Base-by-base conservation (phyloP, 2,329 filamentous ascomycete species). In the Tolypocladium cylindrosporum region DNA sequence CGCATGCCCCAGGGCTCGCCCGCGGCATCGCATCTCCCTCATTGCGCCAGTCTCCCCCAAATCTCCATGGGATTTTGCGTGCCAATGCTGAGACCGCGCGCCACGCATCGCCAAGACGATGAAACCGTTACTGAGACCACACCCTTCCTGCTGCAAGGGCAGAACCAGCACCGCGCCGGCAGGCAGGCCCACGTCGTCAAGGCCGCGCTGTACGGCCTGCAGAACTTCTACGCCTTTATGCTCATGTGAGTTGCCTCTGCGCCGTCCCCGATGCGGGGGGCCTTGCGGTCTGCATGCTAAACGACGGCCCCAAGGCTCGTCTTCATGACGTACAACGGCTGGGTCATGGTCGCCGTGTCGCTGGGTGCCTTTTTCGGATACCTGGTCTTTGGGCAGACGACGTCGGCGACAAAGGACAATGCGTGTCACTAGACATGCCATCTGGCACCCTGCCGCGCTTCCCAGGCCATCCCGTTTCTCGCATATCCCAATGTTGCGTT, bases 281-380 rank as follows among this genome's bases (percentile, higher is more conserved):
- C 27, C 27, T 6, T 39, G 19, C 14, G 19, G 1, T 11, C 41
- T 54, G 8, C 9, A 19, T 45, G 41, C 53, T 57, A 21, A 57
- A 45, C 48, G 19, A 27, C 3, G 4, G 19, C 14, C 19, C 31
- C 39, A 41, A 97, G 93, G 94, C 80, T 99, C 61, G 76, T 99
- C 27, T 99, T 99, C 75, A 99, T 99, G 94, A 99, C 94, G n/a
- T 99, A 99, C 76, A 99, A 99, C 68, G 94, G 94, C 58, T 96
- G 90, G 87, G 86, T 99, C 65, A 99, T 99, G 94, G 74, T 96
- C 64, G 84, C 93, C 3, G 92, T 97, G 19, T 89, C 89, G 0
- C 77, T 95, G 11, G 94, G 94, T 19, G 92, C 93, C 0, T 96
- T 95, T 64, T 73, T 96, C 51, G 94, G 94, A 50, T 97, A 96